Evolutionary conservation across 1,284 basidiomycete genomes (phyloP).

Genomic region (Stereum hirsutum): DNA sequence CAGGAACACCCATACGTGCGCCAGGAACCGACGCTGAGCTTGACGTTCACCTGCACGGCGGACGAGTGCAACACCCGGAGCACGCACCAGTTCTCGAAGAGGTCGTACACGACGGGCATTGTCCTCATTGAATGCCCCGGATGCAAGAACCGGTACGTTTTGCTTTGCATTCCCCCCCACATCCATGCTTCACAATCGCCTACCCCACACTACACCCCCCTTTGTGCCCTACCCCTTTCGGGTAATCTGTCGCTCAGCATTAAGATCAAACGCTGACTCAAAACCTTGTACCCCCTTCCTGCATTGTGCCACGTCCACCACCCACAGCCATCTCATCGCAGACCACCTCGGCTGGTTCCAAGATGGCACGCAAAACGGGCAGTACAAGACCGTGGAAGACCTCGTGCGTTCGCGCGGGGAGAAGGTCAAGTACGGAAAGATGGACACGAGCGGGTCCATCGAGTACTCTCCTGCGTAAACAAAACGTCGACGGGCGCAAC

Average conservation of each 20-base stretch:
- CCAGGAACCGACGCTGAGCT: too few relatives aligned
- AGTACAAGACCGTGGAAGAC: conserved; percentile 74
- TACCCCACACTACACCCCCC: not conserved
- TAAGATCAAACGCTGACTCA: too few relatives aligned
- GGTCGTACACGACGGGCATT: conserved; percentile 81
- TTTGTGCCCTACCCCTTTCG: not conserved
- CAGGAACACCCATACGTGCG: too few relatives aligned
- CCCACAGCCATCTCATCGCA: conserved; percentile 72
- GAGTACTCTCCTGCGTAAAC: conserved; percentile 21
- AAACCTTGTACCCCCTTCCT: too few relatives aligned
- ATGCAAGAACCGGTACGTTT: conserved; percentile 76
- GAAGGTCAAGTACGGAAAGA: conserved; percentile 50
- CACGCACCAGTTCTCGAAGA: conserved; percentile 82
- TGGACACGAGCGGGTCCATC: conserved; percentile 36
- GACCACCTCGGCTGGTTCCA: conserved; percentile 94
- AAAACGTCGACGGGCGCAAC: too few relatives aligned
- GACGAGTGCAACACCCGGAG: conserved; percentile 73
- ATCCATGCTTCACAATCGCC: too few relatives aligned
- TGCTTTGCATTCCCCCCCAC: not conserved
- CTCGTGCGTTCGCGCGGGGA: conserved; percentile 73
- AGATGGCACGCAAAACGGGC: conserved; percentile 66
- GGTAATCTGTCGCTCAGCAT: too few relatives aligned
- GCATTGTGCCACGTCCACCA: conserved; percentile 1
- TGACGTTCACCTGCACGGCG: conserved; percentile 89
- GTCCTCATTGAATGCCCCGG: conserved; percentile 90